These are phyloP conservation scores for Globisporangium yorkense DNA, from an alignment of 352 stramenopile genomes.

Conservation along the genomic window DNA sequence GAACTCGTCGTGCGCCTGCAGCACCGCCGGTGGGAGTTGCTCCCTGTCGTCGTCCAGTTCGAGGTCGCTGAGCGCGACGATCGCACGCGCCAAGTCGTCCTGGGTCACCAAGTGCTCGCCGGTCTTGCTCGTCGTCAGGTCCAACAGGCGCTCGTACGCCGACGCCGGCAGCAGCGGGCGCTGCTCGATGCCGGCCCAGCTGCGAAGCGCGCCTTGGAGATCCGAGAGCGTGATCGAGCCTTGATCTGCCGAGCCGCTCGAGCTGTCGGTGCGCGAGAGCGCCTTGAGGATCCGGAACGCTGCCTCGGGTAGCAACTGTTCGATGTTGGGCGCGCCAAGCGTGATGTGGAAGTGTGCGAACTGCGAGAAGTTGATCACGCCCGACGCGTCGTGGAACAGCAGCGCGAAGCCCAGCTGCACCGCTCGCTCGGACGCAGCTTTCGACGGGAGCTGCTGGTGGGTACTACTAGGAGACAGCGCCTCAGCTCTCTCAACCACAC, in stretches of 20 bases:
- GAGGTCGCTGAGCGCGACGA: slow-evolving; percentile 29
- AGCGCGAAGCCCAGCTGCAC: slow-evolving; percentile 57
- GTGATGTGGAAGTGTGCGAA: slow-evolving; percentile 88
- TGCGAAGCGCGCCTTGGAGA: slow-evolving; percentile 32
- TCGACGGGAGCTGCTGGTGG: slow-evolving; percentile 6
- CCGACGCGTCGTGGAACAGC: slow-evolving; percentile 65
- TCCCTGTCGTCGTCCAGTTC: slow-evolving; percentile 7
- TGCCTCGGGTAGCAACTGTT: slow-evolving; percentile 71
- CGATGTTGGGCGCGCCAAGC: slow-evolving; percentile 53
- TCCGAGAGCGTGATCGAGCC: slow-evolving; percentile 47
- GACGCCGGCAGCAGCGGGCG: not conserved
- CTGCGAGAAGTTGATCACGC: slow-evolving; percentile 84
- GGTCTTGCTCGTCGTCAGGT: slow-evolving; percentile 29
- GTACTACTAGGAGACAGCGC: too few relatives aligned
- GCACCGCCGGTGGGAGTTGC: not conserved
- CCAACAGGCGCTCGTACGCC: slow-evolving; percentile 37
- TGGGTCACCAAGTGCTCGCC: slow-evolving; percentile 55
- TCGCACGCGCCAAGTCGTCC: slow-evolving; percentile 59
- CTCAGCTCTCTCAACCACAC: too few relatives aligned
- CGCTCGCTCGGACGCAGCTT: slow-evolving; percentile 39
- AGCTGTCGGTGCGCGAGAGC: slow-evolving; percentile 9
- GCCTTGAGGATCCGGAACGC: slow-evolving; percentile 71
- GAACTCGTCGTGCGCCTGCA: slow-evolving; percentile 30
- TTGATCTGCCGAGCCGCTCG: slow-evolving; percentile 17
- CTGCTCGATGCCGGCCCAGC: slow-evolving; percentile 24